Evolutionary conservation across 176 grass and related monocot genomes (phyloP), one percentile per base, ranked within the genome.

Genomic region (Tillandsia fasciculata): DNA sequence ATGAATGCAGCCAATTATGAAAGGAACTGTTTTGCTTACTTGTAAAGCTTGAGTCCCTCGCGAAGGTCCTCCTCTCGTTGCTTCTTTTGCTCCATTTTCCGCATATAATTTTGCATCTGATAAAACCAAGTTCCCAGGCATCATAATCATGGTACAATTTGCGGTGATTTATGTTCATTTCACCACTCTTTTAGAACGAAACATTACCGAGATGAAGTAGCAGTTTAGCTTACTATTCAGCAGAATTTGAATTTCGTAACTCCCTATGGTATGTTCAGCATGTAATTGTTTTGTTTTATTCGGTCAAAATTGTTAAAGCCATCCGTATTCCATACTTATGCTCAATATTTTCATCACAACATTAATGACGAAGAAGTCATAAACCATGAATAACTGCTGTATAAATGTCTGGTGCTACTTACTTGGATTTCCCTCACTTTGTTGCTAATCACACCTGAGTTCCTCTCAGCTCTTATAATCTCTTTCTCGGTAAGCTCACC

Each of bases 381-480:
- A 15, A 56, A 56, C 10, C 1, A 13, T n/a, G 2, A 12, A 59
- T 17, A 59, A 61, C 56, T 18, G 17, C 56, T 18, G 15, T 23
- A 65, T 64, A 29, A 18, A 18, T n/a, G 29, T 53, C 20, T 53
- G 52, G 15, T 27, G 13, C 22, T 15, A 64, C 81, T 87, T 50
- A 91, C 92, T 64, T 97, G 94, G 64, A 97, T 97, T 84, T 97
- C 84, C 42, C 94, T 83, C 15, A 97, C 84, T 76, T 70, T 88
- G 77, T 78, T 70, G 72, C 94, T 93, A 81, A 97, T 68, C 61
- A 90, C 80, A 64, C 94, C 94, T 42, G 94, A 85, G 73, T 97
- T 97, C 70, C 94, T 87, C 75, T 97, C 94, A 53, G 82, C 84
- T 82, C 94, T 87, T 59, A 97, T 93, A 64, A 97, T 90, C 82